phyloP scores from a whole-genome alignment of 306 rosid species.

The Trifolium fragiferum region DNA sequence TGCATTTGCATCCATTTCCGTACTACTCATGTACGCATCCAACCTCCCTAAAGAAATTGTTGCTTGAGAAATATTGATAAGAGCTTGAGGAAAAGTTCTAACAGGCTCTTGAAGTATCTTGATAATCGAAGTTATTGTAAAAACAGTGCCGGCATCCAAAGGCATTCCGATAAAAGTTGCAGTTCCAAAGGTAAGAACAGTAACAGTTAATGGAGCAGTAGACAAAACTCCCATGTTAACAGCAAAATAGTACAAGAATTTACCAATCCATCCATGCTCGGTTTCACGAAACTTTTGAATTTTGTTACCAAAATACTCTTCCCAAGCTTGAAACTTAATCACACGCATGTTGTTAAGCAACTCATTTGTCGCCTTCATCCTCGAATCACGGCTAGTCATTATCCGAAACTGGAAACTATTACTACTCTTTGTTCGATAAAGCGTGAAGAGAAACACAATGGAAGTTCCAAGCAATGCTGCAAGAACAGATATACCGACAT shows the following conservation, averaged over 20 bases:
- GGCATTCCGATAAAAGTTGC: constrained; percentile 62
- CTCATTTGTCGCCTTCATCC: constrained; percentile 90
- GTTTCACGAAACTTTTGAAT: constrained; percentile 59
- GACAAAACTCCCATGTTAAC: constrained; percentile 55
- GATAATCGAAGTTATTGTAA: constrained; percentile 74
- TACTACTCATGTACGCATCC: constrained; percentile 69
- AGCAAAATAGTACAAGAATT: constrained; percentile 73
- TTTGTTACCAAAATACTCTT: constrained; percentile 70
- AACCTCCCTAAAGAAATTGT: constrained; percentile 74
- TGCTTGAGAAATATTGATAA: constrained; percentile 77
- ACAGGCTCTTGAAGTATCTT: constrained; percentile 84
- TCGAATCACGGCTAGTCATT: constrained; percentile 76
- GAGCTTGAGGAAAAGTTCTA: constrained; percentile 79
- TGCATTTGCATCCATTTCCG: constrained; percentile 60
- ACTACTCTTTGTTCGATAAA: constrained; percentile 51
- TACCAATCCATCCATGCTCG: constrained; percentile 75
- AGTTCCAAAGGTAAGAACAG: constrained; percentile 70
- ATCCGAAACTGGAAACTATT: constrained; percentile 62
- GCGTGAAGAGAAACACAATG: constrained; percentile 50
- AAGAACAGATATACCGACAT: constrained; percentile 56
- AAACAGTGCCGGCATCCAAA: constrained; percentile 68
- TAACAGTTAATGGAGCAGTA: constrained; percentile 56
- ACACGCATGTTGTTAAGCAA: constrained; percentile 82
- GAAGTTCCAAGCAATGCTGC: constrained; percentile 57
- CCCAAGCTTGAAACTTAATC: constrained; percentile 95